Evolutionary conservation across 768 basidiomycete genomes (phyloP).

Genomic region (Rhodotorula paludigena): DNA sequence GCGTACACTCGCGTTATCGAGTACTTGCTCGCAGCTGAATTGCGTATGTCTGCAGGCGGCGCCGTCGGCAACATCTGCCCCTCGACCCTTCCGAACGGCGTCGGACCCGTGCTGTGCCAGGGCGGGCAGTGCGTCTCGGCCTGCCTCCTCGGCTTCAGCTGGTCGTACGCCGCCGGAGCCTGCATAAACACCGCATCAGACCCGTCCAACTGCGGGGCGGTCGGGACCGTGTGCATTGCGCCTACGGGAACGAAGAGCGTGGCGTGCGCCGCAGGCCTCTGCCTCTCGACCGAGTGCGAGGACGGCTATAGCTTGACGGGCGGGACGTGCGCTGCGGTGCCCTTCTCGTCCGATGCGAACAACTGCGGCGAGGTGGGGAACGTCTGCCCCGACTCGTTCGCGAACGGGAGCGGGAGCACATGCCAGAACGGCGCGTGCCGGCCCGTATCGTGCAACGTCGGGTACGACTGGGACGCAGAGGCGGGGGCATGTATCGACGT

Average conservation of each 20-base stretch:
- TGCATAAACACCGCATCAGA: constrained; percentile 18
- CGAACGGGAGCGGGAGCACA: neutral
- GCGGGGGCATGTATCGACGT: neutral
- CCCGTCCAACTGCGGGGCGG: neutral
- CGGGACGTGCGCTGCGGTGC: neutral
- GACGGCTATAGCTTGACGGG: neutral
- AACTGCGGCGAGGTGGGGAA: constrained; percentile 10
- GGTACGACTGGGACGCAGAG: neutral
- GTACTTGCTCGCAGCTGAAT: neutral
- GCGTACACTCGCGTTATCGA: neutral
- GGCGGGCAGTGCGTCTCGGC: neutral
- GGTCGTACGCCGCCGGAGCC: neutral
- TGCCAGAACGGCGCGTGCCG: neutral
- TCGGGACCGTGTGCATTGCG: neutral
- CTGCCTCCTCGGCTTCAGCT: constrained; percentile 7
- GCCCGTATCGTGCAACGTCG: neutral
- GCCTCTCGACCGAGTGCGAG: neutral
- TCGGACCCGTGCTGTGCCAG: neutral
- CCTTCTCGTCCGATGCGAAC: neutral
- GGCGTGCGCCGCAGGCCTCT: neutral
- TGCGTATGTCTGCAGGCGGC: neutral
- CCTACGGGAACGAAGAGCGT: neutral
- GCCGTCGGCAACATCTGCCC: neutral
- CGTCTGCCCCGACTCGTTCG: neutral
- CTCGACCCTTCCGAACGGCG: neutral